Conservation (phyloP, 2,329 filamentous ascomycete genomes). For the Exophiala viscosa region DNA sequence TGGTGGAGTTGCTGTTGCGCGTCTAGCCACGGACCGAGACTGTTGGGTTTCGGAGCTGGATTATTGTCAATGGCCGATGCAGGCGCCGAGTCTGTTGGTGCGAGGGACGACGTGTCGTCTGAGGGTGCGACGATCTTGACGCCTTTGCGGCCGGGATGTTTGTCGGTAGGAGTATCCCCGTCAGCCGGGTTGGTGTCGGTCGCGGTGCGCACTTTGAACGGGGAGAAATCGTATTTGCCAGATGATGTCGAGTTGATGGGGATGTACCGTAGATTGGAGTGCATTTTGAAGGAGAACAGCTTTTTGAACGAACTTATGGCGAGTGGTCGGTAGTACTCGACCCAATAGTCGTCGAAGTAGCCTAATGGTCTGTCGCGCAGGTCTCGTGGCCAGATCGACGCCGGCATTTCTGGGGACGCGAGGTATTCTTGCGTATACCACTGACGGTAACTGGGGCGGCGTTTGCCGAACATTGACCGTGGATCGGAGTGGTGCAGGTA, state of each 20-base stretch:
- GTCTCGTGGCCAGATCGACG: constrained; percentile 38
- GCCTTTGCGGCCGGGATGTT: constrained; percentile 56
- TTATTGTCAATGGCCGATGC: constrained; percentile 17
- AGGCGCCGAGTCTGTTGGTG: constrained; percentile 31
- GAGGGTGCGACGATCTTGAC: constrained; percentile 65
- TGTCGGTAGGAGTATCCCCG: constrained; percentile 50
- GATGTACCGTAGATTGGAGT: constrained; percentile 79
- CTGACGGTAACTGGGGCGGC: constrained; percentile 70
- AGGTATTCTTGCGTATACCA: constrained; percentile 81
- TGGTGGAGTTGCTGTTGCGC: constrained; percentile 33
- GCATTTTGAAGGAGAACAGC: constrained; percentile 89
- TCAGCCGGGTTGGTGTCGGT: constrained; percentile 54
- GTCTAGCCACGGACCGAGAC: constrained; percentile 31
- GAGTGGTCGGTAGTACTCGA: constrained; percentile 90
- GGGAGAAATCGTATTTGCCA: constrained; percentile 77
- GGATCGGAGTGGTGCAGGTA: constrained; percentile 91
- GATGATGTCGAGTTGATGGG: constrained; percentile 69
- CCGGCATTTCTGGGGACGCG: constrained; percentile 58
- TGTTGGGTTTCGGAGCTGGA: constrained; percentile 30
- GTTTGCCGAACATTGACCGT: constrained; percentile 63
- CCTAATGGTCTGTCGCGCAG: constrained; percentile 46
- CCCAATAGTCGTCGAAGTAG: constrained; percentile 90
- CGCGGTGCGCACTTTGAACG: constrained; percentile 71
- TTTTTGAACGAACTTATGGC: constrained; percentile 86
- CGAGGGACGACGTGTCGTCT: constrained; percentile 37